Evolutionary conservation across 1,284 basidiomycete genomes (phyloP), one percentile per base, ranked within the genome.

Genomic region (Xanthoconium separans): DNA sequence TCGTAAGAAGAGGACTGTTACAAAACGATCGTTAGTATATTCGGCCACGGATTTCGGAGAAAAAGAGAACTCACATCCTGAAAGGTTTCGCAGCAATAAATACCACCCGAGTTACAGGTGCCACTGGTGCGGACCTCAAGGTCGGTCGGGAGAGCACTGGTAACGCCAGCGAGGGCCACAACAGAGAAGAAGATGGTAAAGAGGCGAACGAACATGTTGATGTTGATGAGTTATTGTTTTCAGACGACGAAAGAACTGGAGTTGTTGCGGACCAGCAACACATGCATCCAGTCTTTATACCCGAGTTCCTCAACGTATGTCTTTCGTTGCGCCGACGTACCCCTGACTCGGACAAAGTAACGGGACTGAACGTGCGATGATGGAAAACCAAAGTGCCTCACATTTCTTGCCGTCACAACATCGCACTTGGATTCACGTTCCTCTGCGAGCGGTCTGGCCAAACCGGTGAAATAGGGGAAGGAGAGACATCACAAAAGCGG

Each of bases 191-290:
- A 2, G 30, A 57, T 9, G 27, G 49, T 27, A 54, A 47, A 51
- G 16, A 41, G 30, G 22, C 39, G 55, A 50, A 47, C 33, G 44
- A 58, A 58, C 62, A 66, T 66, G 4, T 46, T 50, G 13, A n/a
- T 18, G 8, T 41, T 2, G 20, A 22, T 22, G 27, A 46, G 37
- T 7, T 36, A n/a, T 11, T 42, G 40, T 34, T 30, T 47, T 0
- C 5, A 2, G 18, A 34, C 6, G 27, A 27, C 27, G 39, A 20
- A 20, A n/a, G 15, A 34, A 22, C 6, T 20, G 18, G 13, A 15
- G 49, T 16, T 53, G 10, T 18, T 53, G 41, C 30, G 18, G 18
- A 5, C 0, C 31, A 41, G 1, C 6, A 7, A 36, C 15, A 7
- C 27, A 27, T 27, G 6, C 27, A 5, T 7, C 27, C 27, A 24